Evolutionary conservation across 2,329 filamentous ascomycete genomes (phyloP).

Genomic region (Penicillium sp.): DNA sequence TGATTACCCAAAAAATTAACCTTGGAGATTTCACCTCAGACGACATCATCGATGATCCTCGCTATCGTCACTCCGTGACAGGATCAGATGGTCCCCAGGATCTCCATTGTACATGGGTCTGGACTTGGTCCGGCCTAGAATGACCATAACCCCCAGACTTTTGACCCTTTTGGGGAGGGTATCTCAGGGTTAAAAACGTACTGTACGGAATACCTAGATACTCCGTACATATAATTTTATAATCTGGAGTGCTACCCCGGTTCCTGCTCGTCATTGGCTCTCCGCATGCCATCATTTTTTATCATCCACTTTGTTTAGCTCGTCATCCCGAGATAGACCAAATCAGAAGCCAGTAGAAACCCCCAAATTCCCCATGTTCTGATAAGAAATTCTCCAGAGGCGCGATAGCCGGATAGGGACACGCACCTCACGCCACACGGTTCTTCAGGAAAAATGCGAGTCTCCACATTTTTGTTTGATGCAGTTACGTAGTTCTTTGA

Average conservation of each 20-base stretch:
- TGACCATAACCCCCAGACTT: not conserved
- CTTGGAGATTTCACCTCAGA: slow-evolving; percentile 4
- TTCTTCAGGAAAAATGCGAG: slow-evolving; percentile 18
- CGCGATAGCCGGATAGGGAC: slow-evolving; percentile 25
- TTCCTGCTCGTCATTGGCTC: slow-evolving; percentile 9
- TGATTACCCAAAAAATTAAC: slow-evolving; percentile 16
- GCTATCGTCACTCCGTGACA: slow-evolving; percentile 15
- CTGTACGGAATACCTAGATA: too few relatives aligned
- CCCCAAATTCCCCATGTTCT: not conserved
- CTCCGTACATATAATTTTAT: not conserved
- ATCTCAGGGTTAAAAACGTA: not conserved
- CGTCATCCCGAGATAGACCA: not conserved
- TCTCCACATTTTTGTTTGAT: slow-evolving; percentile 16
- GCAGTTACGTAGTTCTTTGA: slow-evolving; percentile 1
- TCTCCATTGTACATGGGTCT: slow-evolving; percentile 7
- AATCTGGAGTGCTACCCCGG: not conserved
- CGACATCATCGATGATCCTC: slow-evolving; percentile 28
- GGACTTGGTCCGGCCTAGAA: slow-evolving; percentile 3
- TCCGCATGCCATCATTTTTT: slow-evolving; percentile 15
- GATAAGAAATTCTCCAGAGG: slow-evolving; percentile 16
- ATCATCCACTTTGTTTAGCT: slow-evolving; percentile 6
- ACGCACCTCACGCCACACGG: slow-evolving; percentile 27
- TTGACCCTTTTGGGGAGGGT: not conserved
- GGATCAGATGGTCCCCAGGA: slow-evolving; percentile 6
- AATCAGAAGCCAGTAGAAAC: slow-evolving; percentile 1